These are phyloP conservation scores for Trametes elegans DNA, from an alignment of 768 basidiomycete species.

Conservation along the genomic window DNA sequence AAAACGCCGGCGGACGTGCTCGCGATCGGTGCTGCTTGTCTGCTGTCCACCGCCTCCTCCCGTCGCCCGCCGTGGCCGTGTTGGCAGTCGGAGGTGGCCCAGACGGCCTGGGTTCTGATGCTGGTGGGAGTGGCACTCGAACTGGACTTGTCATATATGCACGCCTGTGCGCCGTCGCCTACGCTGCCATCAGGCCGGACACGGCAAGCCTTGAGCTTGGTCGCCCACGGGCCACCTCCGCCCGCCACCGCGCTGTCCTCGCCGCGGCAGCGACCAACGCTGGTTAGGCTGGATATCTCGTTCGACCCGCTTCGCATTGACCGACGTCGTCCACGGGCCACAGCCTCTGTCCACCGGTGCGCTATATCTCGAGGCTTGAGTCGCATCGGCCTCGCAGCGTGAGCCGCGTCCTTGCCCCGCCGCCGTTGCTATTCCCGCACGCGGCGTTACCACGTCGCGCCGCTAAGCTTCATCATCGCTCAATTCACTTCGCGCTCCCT, in stretches of 20 bases:
- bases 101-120: not conserved
- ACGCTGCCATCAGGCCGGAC: conserved; percentile 17
- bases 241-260: not conserved
- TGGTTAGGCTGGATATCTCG: too few species aligned
- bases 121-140: not conserved
- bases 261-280: not conserved
- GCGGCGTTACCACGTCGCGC: conserved; percentile 11
- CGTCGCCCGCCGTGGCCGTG: not conserved
- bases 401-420: not conserved
- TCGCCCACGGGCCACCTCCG: not conserved
- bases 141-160: conserved; percentile 4
- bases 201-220: conserved; percentile 9
- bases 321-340: too few species aligned
- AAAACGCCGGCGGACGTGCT: too few species aligned
- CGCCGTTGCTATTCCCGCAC: conserved; percentile 4
- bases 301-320: too few species aligned
- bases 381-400: not conserved
- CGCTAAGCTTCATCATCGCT: conserved; percentile 5
- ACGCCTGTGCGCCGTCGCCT: conserved; percentile 10
- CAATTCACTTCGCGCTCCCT: too few species aligned
- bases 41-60: not conserved
- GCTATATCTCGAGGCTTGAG: not conserved
- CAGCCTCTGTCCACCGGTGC: not conserved
- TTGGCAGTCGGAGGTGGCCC: too few species aligned
- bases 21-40: too few species aligned